These are phyloP conservation scores for Globisporangium apiculatum DNA, from an alignment of 352 stramenopile species.

Conservation along the genomic window DNA sequence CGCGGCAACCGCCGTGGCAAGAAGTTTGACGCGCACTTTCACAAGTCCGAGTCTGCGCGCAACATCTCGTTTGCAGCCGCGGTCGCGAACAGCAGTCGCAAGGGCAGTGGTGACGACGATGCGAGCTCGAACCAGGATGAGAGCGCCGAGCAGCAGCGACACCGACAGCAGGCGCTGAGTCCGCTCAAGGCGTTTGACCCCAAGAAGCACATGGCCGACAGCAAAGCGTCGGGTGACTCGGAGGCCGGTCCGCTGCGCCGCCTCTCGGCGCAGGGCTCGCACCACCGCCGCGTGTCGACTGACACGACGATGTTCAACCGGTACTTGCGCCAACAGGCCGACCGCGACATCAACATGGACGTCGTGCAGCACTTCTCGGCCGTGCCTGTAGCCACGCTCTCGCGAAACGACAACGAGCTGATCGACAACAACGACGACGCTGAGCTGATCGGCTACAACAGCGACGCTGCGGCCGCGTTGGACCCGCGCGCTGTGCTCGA, in stretches of 20 bases:
- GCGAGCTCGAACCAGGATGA: conserved; percentile 31
- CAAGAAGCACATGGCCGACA: conserved; percentile 12
- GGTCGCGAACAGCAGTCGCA: conserved; percentile 13
- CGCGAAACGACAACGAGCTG: conserved; percentile 13
- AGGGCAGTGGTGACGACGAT: conserved; percentile 5
- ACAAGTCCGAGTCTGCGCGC: conserved; percentile 15
- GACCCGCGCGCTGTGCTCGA: conserved; percentile 29
- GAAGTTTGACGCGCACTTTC: conserved; percentile 20
- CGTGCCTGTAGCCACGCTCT: conserved; percentile 40
- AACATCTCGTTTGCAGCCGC: conserved; percentile 17
- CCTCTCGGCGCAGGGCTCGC: conserved; percentile 38
- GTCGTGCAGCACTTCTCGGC: conserved; percentile 51
- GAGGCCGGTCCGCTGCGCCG: conserved; percentile 53
- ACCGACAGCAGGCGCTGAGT: not conserved
- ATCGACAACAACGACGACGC: conserved; percentile 26
- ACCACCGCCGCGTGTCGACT: conserved; percentile 65
- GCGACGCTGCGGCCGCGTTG: conserved; percentile 5
- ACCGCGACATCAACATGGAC: conserved; percentile 44
- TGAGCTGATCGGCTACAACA: conserved; percentile 12
- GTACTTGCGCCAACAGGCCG: conserved; percentile 46
- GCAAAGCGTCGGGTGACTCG: conserved; percentile 18
- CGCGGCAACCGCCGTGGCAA: conserved; percentile 15
- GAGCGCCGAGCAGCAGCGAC: conserved; percentile 3
- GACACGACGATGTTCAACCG: conserved; percentile 65
- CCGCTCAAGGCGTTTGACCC: conserved; percentile 10